These are phyloP conservation scores for Saccharomyces mikatae DNA, from an alignment of 805 yeast species.

Conservation along the genomic window DNA sequence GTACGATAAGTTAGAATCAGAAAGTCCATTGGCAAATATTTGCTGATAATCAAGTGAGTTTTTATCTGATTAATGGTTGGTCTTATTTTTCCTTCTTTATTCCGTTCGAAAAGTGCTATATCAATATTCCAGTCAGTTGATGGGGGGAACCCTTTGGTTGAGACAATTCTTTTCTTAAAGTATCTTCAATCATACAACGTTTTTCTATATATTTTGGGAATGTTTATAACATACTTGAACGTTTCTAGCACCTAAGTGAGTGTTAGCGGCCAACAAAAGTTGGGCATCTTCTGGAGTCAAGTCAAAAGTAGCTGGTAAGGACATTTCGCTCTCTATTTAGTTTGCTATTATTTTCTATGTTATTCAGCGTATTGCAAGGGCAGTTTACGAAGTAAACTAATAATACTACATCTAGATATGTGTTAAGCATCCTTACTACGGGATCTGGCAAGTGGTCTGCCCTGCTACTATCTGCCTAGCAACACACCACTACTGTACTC, in stretches of 20 bases:
- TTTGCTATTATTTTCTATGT: slow-evolving; percentile 2
- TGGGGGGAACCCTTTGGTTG: background rate
- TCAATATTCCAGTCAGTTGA: background rate
- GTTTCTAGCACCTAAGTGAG: slow-evolving; percentile 99
- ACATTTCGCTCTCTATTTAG: slow-evolving; percentile 39
- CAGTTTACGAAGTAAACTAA: background rate
- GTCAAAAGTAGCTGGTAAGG: slow-evolving; percentile 82
- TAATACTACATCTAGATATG: background rate
- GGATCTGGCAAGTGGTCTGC: background rate
- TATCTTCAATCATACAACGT: background rate
- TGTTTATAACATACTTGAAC: slow-evolving; percentile 72
- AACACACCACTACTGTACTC: background rate
- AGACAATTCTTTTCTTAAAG: background rate
- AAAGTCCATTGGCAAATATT: background rate
- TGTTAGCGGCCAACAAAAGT: slow-evolving; percentile 98
- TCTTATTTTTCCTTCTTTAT: background rate
- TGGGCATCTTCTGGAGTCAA: slow-evolving; percentile 98
- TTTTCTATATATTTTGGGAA: background rate
- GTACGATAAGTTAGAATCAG: background rate
- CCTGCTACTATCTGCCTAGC: background rate
- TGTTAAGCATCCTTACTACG: background rate
- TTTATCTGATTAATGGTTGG: background rate
- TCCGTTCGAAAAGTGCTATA: background rate
- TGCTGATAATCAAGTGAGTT: background rate
- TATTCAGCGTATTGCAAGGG: slow-evolving; percentile 2